Conservation (phyloP, 306 rosid genomes). For the Cajanus cajan region DNA sequence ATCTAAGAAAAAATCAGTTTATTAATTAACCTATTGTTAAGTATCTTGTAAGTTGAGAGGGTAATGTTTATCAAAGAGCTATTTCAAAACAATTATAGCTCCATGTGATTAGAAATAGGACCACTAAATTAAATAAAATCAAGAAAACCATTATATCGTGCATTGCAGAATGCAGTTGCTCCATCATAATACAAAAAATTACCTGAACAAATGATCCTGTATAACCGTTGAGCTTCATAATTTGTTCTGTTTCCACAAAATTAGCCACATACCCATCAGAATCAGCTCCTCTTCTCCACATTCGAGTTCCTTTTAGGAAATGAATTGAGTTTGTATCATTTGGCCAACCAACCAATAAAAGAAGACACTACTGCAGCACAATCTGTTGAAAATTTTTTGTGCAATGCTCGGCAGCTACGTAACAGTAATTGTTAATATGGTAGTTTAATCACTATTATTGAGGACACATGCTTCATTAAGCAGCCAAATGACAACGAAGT, state of each 20-base stretch:
- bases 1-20: background rate
- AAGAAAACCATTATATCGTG: background rate
- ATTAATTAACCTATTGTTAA: background rate
- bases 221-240: slow-evolving; percentile 70
- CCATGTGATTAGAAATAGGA: background rate
- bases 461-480: background rate
- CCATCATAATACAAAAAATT: slow-evolving; percentile 19
- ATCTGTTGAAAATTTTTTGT: background rate
- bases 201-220: slow-evolving; percentile 84
- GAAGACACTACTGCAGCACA: background rate
- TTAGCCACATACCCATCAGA: slow-evolving; percentile 87
- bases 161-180: background rate
- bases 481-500: background rate
- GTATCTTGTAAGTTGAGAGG: background rate
- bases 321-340: background rate
- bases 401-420: background rate
- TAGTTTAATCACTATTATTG: background rate
- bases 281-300: slow-evolving; percentile 97
- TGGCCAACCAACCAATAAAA: slow-evolving; percentile 10
- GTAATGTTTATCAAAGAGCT: background rate
- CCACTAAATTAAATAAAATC: background rate
- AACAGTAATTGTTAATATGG: background rate
- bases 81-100: background rate
- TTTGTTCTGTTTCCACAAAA: slow-evolving; percentile 83
- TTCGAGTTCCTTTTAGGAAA: slow-evolving; percentile 69